Conservation (phyloP, 495 filamentous ascomycete species). For the Penicillium samsonianum region DNA sequence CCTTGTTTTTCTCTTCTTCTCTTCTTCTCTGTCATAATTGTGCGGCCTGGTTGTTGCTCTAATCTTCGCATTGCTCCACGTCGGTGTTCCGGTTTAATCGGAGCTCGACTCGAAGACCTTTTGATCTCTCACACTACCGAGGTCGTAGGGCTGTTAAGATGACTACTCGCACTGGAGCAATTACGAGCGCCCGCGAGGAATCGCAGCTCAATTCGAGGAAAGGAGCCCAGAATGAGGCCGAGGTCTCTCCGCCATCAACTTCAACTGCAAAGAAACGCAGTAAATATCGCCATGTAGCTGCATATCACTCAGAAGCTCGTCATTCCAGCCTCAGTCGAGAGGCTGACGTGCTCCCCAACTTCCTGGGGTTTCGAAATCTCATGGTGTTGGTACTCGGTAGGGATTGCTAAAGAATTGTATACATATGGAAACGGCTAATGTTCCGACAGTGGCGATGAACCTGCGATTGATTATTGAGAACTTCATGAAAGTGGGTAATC, state of each 20-base stretch:
- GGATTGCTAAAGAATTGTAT: conserved; percentile 7
- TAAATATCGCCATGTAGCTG: conserved; percentile 87
- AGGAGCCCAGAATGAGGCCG: conserved; percentile 6
- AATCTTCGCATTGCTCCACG: background rate
- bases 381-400: conserved; percentile 92
- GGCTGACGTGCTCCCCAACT: conserved; percentile 70
- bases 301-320: conserved; percentile 69
- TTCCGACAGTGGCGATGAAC: conserved; percentile 76
- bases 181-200: conserved; percentile 17
- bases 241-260: conserved; percentile 10
- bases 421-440: conserved; percentile 21
- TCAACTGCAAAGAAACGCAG: conserved; percentile 31
- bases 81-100: conserved; percentile 7
- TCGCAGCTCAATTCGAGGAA: conserved; percentile 13
- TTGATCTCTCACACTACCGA: background rate
- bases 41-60: background rate
- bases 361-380: conserved; percentile 90
- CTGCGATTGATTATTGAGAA: conserved; percentile 94
- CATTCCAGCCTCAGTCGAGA: conserved; percentile 88
- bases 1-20: conserved; percentile 2
- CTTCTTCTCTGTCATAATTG: background rate
- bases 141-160: conserved; percentile 16
- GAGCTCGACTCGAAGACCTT: conserved; percentile 2
- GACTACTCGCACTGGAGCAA: conserved; percentile 21
- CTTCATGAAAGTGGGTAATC: conserved; percentile 75